These are phyloP conservation scores for Isatis tinctoria DNA, from an alignment of 345 rosid genomes.

Conservation along the genomic window DNA sequence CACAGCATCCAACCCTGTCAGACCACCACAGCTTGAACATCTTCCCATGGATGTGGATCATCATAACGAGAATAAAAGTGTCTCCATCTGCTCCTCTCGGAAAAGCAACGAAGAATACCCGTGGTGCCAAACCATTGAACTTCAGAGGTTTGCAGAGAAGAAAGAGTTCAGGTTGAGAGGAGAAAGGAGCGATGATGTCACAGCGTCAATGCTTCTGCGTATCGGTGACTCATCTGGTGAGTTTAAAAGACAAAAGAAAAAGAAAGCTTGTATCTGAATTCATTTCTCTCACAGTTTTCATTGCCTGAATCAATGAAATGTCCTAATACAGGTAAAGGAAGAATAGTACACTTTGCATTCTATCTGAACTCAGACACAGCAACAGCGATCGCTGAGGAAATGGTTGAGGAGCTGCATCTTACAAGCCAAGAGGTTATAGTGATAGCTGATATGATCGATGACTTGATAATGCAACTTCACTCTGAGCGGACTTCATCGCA, in stretches of 20 bases:
- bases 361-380: conserved; percentile 72
- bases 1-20: conserved; percentile 22
- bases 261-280: not conserved
- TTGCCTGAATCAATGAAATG: not conserved
- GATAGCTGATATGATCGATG: conserved; percentile 73
- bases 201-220: conserved; percentile 52
- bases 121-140: conserved; percentile 42
- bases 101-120: conserved; percentile 41
- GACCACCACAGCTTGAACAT: conserved; percentile 31
- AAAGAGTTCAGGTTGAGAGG: conserved; percentile 64
- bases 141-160: conserved; percentile 39
- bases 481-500: conserved; percentile 36
- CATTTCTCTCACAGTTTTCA: not conserved
- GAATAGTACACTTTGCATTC: conserved; percentile 66
- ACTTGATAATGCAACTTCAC: conserved; percentile 49
- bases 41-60: conserved; percentile 63
- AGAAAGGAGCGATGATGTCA: conserved; percentile 41
- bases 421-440: conserved; percentile 51
- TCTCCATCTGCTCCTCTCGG: conserved; percentile 35
- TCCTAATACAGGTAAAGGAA: conserved; percentile 32
- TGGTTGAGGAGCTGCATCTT: conserved; percentile 80
- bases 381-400: conserved; percentile 67
- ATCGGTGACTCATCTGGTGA: conserved; percentile 52
- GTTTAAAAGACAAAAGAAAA: not conserved
- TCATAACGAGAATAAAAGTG: conserved; percentile 36